Evolutionary conservation across 768 basidiomycete genomes (phyloP), one percentile per base, ranked within the genome.

Genomic region (Amanita fuliginea): DNA sequence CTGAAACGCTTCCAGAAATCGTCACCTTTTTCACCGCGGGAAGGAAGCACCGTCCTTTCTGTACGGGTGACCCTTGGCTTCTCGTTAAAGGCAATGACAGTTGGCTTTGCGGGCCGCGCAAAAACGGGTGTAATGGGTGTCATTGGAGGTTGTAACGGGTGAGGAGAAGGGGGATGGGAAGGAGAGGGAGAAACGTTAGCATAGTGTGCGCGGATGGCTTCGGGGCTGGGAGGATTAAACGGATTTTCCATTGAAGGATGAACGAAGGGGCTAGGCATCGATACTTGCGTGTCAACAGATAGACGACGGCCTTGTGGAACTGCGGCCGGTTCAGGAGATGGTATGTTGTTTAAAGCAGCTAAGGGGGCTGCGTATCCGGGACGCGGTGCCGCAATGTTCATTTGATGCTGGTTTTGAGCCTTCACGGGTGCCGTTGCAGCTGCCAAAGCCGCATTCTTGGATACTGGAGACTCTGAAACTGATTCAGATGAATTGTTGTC

Each of bases 1-100:
- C 83, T 86, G 65, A 90, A 91, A 34, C 88, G 73, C 52, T 84
- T 72, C 88, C 88, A 91, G 65, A 91, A 90, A 57, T 89, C 83
- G 57, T 90, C 86, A 0, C 86, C 85, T 43, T 73, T 77, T 60
- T 86, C 78, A 2, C 86, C 84, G 40, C 84, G 74, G 35, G 69
- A 70, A 1, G 85, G 81, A 6, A 89, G 61, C 2, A 85, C 59
- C 1, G 79, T 76, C 36, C 81, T 84, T 61, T 90, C 87, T 1
- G 69, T 69, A 49, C 68, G 63, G 14, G 68, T 47, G 36, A 54
- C 55, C 21, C 62, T 61, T 13, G 65, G 67, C 24, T 55, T 56
- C 6, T 60, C 66, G 7, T 71, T 64, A 53, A 80, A 80, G 54
- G 70, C 73, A 58, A 83, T 52, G 30, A 51, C 59, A 24, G 60